These are phyloP conservation scores for Alternaria sp. DNA, from an alignment of 2,329 filamentous ascomycete species.

Conservation along the genomic window DNA sequence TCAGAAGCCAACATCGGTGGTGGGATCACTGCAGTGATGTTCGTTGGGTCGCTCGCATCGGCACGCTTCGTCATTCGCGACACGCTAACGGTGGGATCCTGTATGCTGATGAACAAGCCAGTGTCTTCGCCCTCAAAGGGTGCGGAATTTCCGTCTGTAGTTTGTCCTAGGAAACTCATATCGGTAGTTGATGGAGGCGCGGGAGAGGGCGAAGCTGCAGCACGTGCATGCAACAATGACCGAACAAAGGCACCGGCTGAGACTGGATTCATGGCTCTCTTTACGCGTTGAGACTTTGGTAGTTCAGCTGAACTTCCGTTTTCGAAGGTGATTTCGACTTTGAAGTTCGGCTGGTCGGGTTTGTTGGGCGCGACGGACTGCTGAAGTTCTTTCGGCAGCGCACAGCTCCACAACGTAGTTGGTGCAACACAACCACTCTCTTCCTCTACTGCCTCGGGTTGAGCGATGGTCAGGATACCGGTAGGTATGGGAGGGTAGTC, in stretches of 20 bases:
- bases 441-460: constrained; percentile 71
- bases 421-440: constrained; percentile 75
- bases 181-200: constrained; percentile 71
- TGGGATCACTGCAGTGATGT: constrained; percentile 68
- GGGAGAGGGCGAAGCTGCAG: constrained; percentile 60
- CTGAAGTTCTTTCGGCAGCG: constrained; percentile 81
- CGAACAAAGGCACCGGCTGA: constrained; percentile 48
- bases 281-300: constrained; percentile 19
- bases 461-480: constrained; percentile 80
- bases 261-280: constrained; percentile 70
- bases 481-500: constrained; percentile 87
- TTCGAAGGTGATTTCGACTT: constrained; percentile 74
- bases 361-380: constrained; percentile 68
- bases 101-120: constrained; percentile 84
- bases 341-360: constrained; percentile 77
- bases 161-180: constrained; percentile 83
- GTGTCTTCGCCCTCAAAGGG: constrained; percentile 85
- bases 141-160: constrained; percentile 76
- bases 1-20: constrained; percentile 70
- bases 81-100: constrained; percentile 53
- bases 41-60: constrained; percentile 34
- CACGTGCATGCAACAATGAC: constrained; percentile 40
- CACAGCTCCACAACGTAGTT: constrained; percentile 84
- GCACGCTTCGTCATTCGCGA: constrained; percentile 50
- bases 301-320: constrained; percentile 58